Base-by-base conservation (phyloP, 345 rosid species). In the Geranium brycei region DNA sequence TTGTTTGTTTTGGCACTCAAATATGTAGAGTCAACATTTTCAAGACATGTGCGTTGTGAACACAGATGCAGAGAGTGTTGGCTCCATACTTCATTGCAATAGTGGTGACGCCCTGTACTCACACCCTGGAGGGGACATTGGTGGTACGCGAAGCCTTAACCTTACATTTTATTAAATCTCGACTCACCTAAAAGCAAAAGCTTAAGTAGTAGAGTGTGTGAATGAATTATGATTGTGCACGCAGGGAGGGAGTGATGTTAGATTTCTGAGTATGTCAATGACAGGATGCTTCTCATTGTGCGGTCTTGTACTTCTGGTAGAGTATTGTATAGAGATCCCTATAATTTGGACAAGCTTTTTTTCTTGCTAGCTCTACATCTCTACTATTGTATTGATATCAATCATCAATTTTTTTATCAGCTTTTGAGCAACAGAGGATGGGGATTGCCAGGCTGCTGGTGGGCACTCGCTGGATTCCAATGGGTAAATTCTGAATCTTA, bases 401-500 rank as follows among this genome's bases (percentile, higher is more conserved):
- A 4, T 35, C 41, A 35, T 35, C 41, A 35, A 23, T 23, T 41
- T 28, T 55, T 65, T 32, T 67, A 28, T 30, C 81, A 87, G 96
- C 61, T 85, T 61, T 77, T 77, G 69, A 79, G 76, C 70, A 77
- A 75, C 30, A 77, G 71, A 74, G 91, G 89, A 59, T 83, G 73
- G 31, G 91, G 96, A 40, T 75, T 87, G 76, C 68, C 76, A 47
- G 89, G 88, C 70, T 85, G 86, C 76, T 87, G 95, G 96, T 85
- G 53, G 17, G 72, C 80, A 7, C 85, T 87, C 23, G 75, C 82
- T 15, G 91, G 85, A 65, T 89, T 89, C 69, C 95, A 82, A 69
- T 87, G 86, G 96, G 96, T 87, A 87, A 76, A 77, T 31, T 23
- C 4, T 16, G 15, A 57, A 17, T 59, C 14, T 61, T 60, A 51